Evolutionary conservation across 2,329 filamentous ascomycete species (phyloP).

Genomic region (Trichocomaceae sp.): DNA sequence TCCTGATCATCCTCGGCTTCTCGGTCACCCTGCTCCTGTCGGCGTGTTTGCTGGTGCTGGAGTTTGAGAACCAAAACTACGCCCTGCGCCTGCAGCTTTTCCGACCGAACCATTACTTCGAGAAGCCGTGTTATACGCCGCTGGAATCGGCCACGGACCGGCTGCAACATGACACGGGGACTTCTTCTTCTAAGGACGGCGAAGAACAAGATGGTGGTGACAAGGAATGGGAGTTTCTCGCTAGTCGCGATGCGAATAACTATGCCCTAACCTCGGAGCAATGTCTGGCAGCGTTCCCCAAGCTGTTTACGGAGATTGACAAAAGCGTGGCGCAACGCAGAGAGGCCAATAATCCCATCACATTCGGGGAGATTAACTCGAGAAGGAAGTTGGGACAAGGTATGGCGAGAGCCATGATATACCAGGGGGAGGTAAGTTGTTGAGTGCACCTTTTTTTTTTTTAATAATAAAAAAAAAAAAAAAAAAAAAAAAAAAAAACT

Average conservation of each 20-base stretch:
- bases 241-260: slow-evolving; percentile 29
- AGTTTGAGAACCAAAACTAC: slow-evolving; percentile 10
- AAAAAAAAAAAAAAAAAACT: too few species aligned
- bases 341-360: slow-evolving; percentile 21
- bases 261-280: slow-evolving; percentile 32
- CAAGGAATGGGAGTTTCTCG: slow-evolving; percentile 28
- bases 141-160: slow-evolving; percentile 3
- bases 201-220: background rate
- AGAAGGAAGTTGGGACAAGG: slow-evolving; percentile 26
- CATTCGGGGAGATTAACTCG: slow-evolving; percentile 30
- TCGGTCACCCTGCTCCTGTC: background rate
- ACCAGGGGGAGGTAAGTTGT: slow-evolving; percentile 30
- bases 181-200: background rate
- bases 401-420: slow-evolving; percentile 33
- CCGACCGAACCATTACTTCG: slow-evolving; percentile 11
- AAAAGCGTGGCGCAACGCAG: slow-evolving; percentile 22
- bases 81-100: slow-evolving; percentile 11
- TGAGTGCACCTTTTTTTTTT: background rate
- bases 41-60: slow-evolving; percentile 5
- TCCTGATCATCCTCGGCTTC: slow-evolving; percentile 3
- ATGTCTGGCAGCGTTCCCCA: slow-evolving; percentile 37
- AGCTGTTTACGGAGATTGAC: slow-evolving; percentile 33
- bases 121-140: slow-evolving; percentile 10
- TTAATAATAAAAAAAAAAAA: too few species aligned
- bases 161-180: background rate